Evolutionary conservation across 495 filamentous ascomycete species (phyloP).

Genomic region (Glutinoglossum americanum): DNA sequence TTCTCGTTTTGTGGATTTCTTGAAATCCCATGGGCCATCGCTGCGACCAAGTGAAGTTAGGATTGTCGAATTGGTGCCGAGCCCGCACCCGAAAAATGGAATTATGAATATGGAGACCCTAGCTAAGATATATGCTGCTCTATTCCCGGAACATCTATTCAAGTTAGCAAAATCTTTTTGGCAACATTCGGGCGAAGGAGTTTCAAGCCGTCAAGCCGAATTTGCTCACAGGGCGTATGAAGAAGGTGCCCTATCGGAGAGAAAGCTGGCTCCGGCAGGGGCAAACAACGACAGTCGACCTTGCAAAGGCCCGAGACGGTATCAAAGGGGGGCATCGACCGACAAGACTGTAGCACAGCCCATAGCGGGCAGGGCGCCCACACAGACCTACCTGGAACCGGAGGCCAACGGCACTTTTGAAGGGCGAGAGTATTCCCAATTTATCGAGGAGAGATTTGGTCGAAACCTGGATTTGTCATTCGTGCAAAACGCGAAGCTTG

Average conservation of each 20-base stretch:
- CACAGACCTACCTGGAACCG: not conserved
- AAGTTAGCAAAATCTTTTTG: slow-evolving; percentile 70
- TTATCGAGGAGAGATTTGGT: slow-evolving; percentile 88
- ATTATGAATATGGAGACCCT: slow-evolving; percentile 11
- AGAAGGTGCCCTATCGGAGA: slow-evolving; percentile 43
- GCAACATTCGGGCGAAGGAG: slow-evolving; percentile 90
- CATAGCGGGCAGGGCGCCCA: slow-evolving; percentile 2
- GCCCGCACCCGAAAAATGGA: slow-evolving; percentile 16
- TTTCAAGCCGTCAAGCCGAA: slow-evolving; percentile 79
- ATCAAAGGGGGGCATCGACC: slow-evolving; percentile 37
- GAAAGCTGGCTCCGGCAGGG: slow-evolving; percentile 12
- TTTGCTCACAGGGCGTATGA: slow-evolving; percentile 58
- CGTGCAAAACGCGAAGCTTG: slow-evolving; percentile 60
- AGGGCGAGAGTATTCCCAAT: slow-evolving; percentile 48
- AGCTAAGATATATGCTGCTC: slow-evolving; percentile 38
- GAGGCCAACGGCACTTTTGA: slow-evolving; percentile 15
- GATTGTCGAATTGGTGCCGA: slow-evolving; percentile 42
- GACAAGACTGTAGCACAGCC: not conserved
- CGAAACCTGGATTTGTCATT: slow-evolving; percentile 66
- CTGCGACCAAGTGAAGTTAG: slow-evolving; percentile 28
- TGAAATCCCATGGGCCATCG: slow-evolving; percentile 31
- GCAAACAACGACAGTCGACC: slow-evolving; percentile 7
- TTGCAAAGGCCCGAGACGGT: slow-evolving; percentile 24
- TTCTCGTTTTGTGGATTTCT: slow-evolving; percentile 45
- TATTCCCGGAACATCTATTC: slow-evolving; percentile 44